Conservation (phyloP, 257 asterid genomes). For the Forsythia suspensa region DNA sequence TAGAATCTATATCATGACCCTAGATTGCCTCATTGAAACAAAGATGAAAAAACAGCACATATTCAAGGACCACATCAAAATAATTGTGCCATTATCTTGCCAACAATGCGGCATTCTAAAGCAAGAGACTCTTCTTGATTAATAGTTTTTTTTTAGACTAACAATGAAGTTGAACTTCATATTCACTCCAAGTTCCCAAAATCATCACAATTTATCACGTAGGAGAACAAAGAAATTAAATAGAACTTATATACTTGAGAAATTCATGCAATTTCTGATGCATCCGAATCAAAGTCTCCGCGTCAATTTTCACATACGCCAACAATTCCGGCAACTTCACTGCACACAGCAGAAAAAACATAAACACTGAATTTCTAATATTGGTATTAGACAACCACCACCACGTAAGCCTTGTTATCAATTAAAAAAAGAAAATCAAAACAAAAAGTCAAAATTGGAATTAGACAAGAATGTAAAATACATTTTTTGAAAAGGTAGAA, state of each 20-base stretch:
- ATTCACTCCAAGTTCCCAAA: not conserved
- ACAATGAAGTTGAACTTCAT: not conserved
- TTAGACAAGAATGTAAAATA: not conserved
- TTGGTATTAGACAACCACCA: not conserved
- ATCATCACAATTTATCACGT: not conserved
- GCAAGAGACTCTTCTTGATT: too few species aligned
- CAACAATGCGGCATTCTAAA: not conserved
- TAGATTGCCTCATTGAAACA: not conserved
- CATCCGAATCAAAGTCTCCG: conserved; percentile 62
- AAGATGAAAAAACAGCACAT: not conserved
- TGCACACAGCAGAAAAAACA: conserved; percentile 44
- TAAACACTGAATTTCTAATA: conserved; percentile 9
- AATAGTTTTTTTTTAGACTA: too few species aligned
- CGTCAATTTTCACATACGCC: conserved; percentile 71
- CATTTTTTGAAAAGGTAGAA: not conserved
- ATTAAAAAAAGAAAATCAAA: conserved; percentile 11
- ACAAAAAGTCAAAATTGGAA: not conserved
- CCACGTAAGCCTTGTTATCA: not conserved
- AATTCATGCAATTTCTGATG: conserved; percentile 86
- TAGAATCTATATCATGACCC: too few species aligned
- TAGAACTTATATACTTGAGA: conserved; percentile 63
- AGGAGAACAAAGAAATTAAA: conserved; percentile 4
- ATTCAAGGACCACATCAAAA: not conserved
- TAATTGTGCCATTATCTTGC: not conserved
- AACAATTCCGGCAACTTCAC: conserved; percentile 88